phyloP scores from a whole-genome alignment of 768 basidiomycete genomes.

The Flagelloscypha sp. region DNA sequence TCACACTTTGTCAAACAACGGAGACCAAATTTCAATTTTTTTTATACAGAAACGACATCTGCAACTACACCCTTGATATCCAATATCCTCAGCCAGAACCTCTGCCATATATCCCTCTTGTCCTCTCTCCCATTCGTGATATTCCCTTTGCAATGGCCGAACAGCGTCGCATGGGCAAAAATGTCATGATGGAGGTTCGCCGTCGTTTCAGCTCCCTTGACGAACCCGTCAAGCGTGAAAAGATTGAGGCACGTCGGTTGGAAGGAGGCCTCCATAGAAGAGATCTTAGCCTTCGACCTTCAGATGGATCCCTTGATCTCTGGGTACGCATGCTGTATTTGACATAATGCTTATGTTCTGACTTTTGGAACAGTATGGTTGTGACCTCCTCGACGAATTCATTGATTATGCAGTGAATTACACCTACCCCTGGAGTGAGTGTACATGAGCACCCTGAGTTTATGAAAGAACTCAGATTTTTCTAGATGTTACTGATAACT shows the following conservation, averaged over 20 bases:
- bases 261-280: too few relatives aligned
- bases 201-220: too few relatives aligned
- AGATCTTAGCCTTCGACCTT: constrained; percentile 34
- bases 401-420: constrained; percentile 68
- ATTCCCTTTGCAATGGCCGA: not conserved
- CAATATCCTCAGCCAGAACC: constrained; percentile 56
- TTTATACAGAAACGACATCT: constrained; percentile 43
- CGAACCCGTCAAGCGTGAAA: constrained; percentile 18
- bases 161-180: too few relatives aligned
- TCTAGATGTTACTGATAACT: too few relatives aligned
- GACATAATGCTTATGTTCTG: constrained; percentile 4
- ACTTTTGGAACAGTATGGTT: constrained; percentile 42
- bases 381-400: constrained; percentile 55
- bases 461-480: too few relatives aligned
- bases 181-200: too few relatives aligned
- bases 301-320: constrained; percentile 49
- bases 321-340: constrained; percentile 28
- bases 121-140: constrained; percentile 17
- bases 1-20: not conserved
- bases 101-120: constrained; percentile 36
- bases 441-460: too few relatives aligned
- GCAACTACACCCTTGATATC: constrained; percentile 58
- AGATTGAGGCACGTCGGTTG: constrained; percentile 21
- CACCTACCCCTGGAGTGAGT: constrained; percentile 52
- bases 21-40: not conserved